Evolutionary conservation across 495 filamentous ascomycete species (phyloP), one percentile per base, ranked within the genome.

Genomic region (Opeltia flavorubescens): DNA sequence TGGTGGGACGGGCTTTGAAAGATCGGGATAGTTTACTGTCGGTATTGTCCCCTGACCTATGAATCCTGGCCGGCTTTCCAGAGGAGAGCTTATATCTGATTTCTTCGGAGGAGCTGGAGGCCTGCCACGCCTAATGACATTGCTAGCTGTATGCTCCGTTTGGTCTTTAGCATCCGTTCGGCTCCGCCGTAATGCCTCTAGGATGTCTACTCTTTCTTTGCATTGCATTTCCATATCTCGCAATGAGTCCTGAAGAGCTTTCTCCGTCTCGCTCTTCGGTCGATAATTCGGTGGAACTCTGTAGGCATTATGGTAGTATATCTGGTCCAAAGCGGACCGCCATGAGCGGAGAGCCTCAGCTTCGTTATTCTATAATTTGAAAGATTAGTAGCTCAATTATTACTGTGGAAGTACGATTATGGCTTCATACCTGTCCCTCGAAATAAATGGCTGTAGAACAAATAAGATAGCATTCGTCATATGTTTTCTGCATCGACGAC

Each of bases 361-460:
- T 65, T 96, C 86, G 59, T 96, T 89, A 55, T 87, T 87, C 87
- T 95, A 57, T n/a, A 25, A 47, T 47, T 51, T 9, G 43, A 25
- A 25, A 23, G 25, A 29, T 34, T 13, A 53, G 52, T 44, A 23
- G 25, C 23, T 20, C 39, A 33, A 49, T 51, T 3, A 13, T 12
- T 49, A 41, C 17, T 43, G 39, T 28, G 28, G 39, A 30, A 55
- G 57, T 27, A 7, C 24, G 35, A 34, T 20, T 2, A n/a, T 38
- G 18, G 26, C 24, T 8, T 44, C 66, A 35, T 63, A 91, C 87
- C 74, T 94, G 83, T 55, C 81, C 80, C 62, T 95, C 88, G 61
- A 91, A 94, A 64, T 94, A 94, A 50, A 95, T 83, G 48, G 91
- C 91, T 8, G 88, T 96, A 1, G 88, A 95, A 62, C 86, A 94